Conservation (phyloP, 2,329 filamentous ascomycete genomes). For the Fusarium pininemorale region DNA sequence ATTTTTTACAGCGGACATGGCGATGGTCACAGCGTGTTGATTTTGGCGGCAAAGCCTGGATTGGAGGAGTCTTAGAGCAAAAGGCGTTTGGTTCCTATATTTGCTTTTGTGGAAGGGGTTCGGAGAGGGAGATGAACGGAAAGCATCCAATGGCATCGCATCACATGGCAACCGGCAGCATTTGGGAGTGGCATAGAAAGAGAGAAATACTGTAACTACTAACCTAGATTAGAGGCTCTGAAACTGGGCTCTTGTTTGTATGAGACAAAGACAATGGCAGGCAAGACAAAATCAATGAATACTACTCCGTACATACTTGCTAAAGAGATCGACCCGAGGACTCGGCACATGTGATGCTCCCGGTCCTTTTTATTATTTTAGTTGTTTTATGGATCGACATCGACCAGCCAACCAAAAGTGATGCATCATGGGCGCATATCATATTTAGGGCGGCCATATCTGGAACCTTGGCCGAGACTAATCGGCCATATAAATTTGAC, state of each 20-base stretch:
- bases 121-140: background rate
- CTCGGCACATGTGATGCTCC: slow-evolving; percentile 29
- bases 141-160: background rate
- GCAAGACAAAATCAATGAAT: background rate
- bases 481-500: slow-evolving; percentile 6
- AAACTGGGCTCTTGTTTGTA: slow-evolving; percentile 16
- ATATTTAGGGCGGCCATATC: slow-evolving; percentile 25
- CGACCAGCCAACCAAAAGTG: slow-evolving; percentile 2
- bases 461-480: slow-evolving; percentile 21
- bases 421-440: slow-evolving; percentile 5
- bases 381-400: slow-evolving; percentile 12
- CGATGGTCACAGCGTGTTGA: slow-evolving; percentile 6
- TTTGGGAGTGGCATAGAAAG: slow-evolving; percentile 22
- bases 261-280: background rate
- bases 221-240: slow-evolving; percentile 26
- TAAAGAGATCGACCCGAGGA: slow-evolving; percentile 3
- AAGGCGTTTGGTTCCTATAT: slow-evolving; percentile 34
- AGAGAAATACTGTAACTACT: background rate
- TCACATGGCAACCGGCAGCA: slow-evolving; percentile 26
- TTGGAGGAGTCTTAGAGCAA: slow-evolving; percentile 32
- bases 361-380: background rate
- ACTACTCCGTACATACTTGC: background rate
- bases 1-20: slow-evolving; percentile 7
- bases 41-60: slow-evolving; percentile 21
- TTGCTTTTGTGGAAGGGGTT: slow-evolving; percentile 17